A percentile compares a stretch with the other conserved stretches of the same genome.
These are phyloP conservation scores for Kokia cookei DNA, from an alignment of 441 rosid species.

Conservation along the genomic window DNA sequence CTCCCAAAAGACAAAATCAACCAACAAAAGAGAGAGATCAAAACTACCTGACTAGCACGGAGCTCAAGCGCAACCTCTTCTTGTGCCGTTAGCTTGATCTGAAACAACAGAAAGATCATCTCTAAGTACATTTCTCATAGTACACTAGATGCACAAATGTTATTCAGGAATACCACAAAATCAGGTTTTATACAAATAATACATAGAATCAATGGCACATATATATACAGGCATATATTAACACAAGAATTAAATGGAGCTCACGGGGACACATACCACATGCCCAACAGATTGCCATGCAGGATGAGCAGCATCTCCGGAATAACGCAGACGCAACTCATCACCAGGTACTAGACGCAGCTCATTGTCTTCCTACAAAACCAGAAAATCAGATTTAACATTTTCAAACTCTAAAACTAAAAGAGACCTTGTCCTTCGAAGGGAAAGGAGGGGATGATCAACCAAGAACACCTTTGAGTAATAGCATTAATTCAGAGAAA, in stretches of 20 bases:
- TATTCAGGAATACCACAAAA: not conserved
- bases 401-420: not conserved
- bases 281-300: conserved; percentile 99
- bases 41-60: conserved; percentile 86
- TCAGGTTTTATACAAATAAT: not conserved
- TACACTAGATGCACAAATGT: not conserved
- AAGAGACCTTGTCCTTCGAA: not conserved
- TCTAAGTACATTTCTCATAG: not conserved
- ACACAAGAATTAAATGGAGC: not conserved
- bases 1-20: not conserved
- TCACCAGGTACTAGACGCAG: conserved; percentile 96
- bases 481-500: not conserved
- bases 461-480: not conserved
- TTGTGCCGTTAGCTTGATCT: conserved; percentile 97
- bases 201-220: not conserved
- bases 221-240: not conserved
- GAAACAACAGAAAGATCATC: conserved; percentile 14
- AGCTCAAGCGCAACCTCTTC: conserved; percentile 99
- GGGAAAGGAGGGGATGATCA: not conserved
- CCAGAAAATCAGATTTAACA: conserved; percentile 13
- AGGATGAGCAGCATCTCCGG: conserved; percentile 98
- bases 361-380: conserved; percentile 90
- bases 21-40: not conserved
- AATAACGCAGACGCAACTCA: conserved; percentile 89
- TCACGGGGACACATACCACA: conserved; percentile 61